A percentile compares a stretch with the other conserved stretches of the same genome.
These are phyloP conservation scores for Fusarium transvaalense DNA, from an alignment of 2,329 filamentous ascomycete genomes.

Conservation along the genomic window DNA sequence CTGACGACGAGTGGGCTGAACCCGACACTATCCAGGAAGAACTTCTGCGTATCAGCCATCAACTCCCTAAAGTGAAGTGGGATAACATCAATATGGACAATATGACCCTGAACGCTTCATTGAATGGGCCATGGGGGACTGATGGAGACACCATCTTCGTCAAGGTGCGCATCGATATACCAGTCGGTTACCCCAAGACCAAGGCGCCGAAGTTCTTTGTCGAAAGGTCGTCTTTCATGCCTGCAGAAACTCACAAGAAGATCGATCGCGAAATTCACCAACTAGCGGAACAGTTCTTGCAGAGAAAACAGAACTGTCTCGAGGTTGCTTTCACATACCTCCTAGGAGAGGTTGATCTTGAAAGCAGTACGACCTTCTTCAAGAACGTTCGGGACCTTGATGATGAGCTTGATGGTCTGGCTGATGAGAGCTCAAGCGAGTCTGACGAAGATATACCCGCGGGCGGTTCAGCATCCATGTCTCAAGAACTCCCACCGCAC, in stretches of 20 bases:
- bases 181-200: constrained; percentile 68
- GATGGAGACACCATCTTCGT: constrained; percentile 70
- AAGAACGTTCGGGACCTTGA: constrained; percentile 74
- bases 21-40: constrained; percentile 74
- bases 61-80: constrained; percentile 74
- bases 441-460: constrained; percentile 72
- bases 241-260: constrained; percentile 64
- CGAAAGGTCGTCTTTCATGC: constrained; percentile 73
- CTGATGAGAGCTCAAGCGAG: constrained; percentile 86
- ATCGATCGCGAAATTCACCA: constrained; percentile 68
- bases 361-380: constrained; percentile 71
- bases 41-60: constrained; percentile 70
- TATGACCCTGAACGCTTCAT: constrained; percentile 68
- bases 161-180: constrained; percentile 72
- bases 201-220: constrained; percentile 70
- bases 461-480: constrained; percentile 69
- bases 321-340: constrained; percentile 73
- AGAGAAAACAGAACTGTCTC: constrained; percentile 71
- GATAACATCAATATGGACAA: constrained; percentile 74
- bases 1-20: constrained; percentile 69
- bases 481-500: constrained; percentile 69
- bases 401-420: constrained; percentile 67
- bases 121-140: constrained; percentile 74
- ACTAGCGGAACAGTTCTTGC: constrained; percentile 67
- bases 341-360: constrained; percentile 72